Evolutionary conservation across 2,329 filamentous ascomycete genomes (phyloP).

Genomic region (Phialemoniopsis sp.): DNA sequence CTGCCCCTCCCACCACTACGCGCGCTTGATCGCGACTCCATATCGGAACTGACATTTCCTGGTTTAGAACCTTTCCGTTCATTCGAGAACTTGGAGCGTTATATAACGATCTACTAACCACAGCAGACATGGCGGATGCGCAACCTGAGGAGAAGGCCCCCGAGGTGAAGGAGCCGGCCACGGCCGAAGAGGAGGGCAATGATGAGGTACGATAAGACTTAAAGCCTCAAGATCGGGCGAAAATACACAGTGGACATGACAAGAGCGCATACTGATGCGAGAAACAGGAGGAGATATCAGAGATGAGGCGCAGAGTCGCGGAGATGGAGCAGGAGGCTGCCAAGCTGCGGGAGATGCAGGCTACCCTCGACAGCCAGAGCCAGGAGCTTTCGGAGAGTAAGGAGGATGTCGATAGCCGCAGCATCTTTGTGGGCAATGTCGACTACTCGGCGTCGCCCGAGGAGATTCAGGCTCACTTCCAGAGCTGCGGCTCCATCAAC

Average conservation of each 20-base stretch:
- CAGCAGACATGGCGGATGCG: slow-evolving; percentile 17
- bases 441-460: slow-evolving; percentile 96
- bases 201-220: slow-evolving; percentile 35
- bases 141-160: slow-evolving; percentile 20
- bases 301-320: slow-evolving; percentile 81
- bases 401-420: slow-evolving; percentile 90
- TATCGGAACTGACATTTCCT: too few relatives aligned
- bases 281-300: slow-evolving; percentile 70
- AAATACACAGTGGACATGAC: slow-evolving; percentile 9
- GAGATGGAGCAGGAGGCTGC: slow-evolving; percentile 90
- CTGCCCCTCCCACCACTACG: too few relatives aligned
- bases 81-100: too few relatives aligned
- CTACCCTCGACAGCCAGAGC: slow-evolving; percentile 77
- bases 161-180: slow-evolving; percentile 24
- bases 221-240: slow-evolving; percentile 10
- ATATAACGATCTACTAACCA: not conserved
- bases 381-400: slow-evolving; percentile 86
- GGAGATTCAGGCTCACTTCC: slow-evolving; percentile 97
- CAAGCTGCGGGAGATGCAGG: slow-evolving; percentile 84
- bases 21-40: too few relatives aligned
- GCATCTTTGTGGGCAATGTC: slow-evolving; percentile 97
- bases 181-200: slow-evolving; percentile 38
- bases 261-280: slow-evolving; percentile 1
- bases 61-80: too few relatives aligned
- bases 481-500: slow-evolving; percentile 96